phyloP scores from a whole-genome alignment of 371 early-diverging fungal species.

The Phascolomyces articulosus region DNA sequence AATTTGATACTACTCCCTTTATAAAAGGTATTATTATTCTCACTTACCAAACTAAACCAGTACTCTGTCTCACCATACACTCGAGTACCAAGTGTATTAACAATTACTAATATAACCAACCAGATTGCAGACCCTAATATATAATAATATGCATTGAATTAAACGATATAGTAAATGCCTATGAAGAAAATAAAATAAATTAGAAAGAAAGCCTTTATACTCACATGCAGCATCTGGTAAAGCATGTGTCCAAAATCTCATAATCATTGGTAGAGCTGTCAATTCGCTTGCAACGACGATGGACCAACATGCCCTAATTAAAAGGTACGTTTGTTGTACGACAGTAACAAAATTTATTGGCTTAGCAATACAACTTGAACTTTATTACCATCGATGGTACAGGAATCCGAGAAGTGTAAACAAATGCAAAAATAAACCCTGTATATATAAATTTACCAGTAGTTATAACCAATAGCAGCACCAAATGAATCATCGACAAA shows the following conservation, averaged over 20 bases:
- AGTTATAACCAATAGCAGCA: constrained; percentile 84
- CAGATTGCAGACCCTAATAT: constrained; percentile 56
- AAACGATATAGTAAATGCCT: too few species aligned
- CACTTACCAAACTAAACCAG: constrained; percentile 24
- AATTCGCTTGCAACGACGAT: constrained; percentile 39
- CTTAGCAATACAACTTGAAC: too few species aligned
- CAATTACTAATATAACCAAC: constrained; percentile 54
- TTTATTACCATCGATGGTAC: too few species aligned
- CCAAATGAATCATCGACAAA: constrained; percentile 87
- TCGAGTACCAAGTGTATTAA: constrained; percentile 63
- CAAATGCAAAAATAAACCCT: too few species aligned
- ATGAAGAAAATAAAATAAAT: not conserved
- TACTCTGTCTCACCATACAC: constrained; percentile 64
- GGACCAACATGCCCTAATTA: constrained; percentile 39
- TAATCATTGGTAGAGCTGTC: constrained; percentile 42
- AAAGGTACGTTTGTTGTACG: not conserved
- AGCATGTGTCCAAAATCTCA: constrained; percentile 39
- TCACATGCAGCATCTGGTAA: constrained; percentile 50
- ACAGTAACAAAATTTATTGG: too few species aligned
- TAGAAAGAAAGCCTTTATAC: too few species aligned
- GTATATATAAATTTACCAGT: too few species aligned
- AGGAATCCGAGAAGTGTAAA: too few species aligned
- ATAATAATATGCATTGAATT: too few species aligned
- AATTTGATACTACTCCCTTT: too few species aligned
- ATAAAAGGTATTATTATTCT: not conserved